Evolutionary conservation across 441 rosid species (phyloP), one percentile per base, ranked within the genome.

Genomic region (Brassica hybrid): DNA sequence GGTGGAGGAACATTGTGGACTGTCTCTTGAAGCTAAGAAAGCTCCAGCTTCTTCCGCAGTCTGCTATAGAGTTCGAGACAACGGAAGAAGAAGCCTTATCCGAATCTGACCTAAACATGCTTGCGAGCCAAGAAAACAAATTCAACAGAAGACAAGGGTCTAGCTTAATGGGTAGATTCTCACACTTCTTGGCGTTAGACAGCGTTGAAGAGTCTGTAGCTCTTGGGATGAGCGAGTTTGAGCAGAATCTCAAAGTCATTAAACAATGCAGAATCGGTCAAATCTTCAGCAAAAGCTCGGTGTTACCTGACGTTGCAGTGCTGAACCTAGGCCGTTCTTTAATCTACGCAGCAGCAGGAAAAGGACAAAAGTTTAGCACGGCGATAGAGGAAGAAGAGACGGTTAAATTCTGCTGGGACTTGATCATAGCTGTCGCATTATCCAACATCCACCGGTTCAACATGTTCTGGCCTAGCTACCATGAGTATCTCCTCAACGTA

Each of bases 1-100:
- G 97, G 1, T 95, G 98, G 99, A 91, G 96, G 78, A 91, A 90
- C 76, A 90, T 94, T 27, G 81, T 94, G 64, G 99, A 94, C 17
- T 94, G 98, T 83, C 77, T 93, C 60, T 72, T 93, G 83, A 91
- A 91, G 78, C 90, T 94, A 18, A 93, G 86, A 81, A 91, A 84
- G 83, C 96, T 93, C 58, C 93, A 88, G 83, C 87, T 94, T 59
- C 90, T 93, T 77, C 98, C 99, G 0, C 94, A 88, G 25, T 84
- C 96, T 7, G 87, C 82, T 2, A 65, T 86, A 1, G 98, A 94
- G 71, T 86, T 86, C 6, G 94, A 93, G 52, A n/a, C 56, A 5
- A 48, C 56, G 0, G 56, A 50, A 1, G 18, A 50, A 14, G 56
- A 50, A 38, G 4, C 12, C 45, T 38, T 9, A 38, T 38, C 45